Conservation (phyloP, 2,329 filamentous ascomycete genomes). For the Colletotrichum phormii region DNA sequence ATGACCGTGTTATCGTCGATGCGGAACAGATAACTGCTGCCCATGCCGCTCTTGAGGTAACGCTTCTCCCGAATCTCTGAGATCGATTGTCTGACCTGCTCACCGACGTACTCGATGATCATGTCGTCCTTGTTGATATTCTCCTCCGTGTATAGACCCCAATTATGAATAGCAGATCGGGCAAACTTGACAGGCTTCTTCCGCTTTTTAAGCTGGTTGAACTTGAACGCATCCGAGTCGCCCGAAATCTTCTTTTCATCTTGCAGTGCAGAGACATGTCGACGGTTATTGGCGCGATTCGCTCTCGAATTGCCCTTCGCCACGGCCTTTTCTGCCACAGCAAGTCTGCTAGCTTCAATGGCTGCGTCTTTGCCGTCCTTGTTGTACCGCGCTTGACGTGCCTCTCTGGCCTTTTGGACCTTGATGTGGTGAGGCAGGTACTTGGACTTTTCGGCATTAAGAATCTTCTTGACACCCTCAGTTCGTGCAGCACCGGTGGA, state of each 20-base stretch:
- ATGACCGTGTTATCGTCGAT: constrained; percentile 98
- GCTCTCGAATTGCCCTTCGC: constrained; percentile 92
- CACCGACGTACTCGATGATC: constrained; percentile 99
- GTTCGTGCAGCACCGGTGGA: constrained; percentile 87
- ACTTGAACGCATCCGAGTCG: constrained; percentile 92
- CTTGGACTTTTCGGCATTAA: constrained; percentile 97
- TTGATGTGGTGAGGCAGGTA: constrained; percentile 98
- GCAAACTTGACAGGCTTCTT: constrained; percentile 99
- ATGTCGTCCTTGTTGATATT: constrained; percentile 98
- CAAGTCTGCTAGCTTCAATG: constrained; percentile 77
- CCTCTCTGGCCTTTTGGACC: constrained; percentile 90
- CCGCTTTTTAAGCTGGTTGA: constrained; percentile 99
- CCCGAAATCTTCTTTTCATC: constrained; percentile 90
- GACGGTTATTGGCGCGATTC: constrained; percentile 94
- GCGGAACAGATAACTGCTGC: constrained; percentile 96
- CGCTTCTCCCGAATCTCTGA: constrained; percentile 94
- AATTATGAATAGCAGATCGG: constrained; percentile 97
- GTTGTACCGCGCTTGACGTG: constrained; percentile 82
- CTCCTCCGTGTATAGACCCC: constrained; percentile 97
- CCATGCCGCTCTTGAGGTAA: constrained; percentile 96
- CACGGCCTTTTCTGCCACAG: constrained; percentile 79
- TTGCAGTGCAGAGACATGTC: constrained; percentile 93
- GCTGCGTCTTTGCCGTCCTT: constrained; percentile 77
- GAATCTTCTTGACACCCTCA: constrained; percentile 93
- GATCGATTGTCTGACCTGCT: constrained; percentile 96